These are phyloP conservation scores for Malus domestica DNA, from an alignment of 306 rosid genomes.

Conservation along the genomic window ASM211411v1 NC_041793.1:46651001-46651500, in stretches of 20 bases:
- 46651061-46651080: background rate
- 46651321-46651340: conserved; percentile 56
- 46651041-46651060: conserved; percentile 85
- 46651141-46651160: no score
- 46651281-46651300: background rate
- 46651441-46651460: conserved; percentile 94
- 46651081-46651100: background rate
- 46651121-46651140: background rate
- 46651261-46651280: background rate
- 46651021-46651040: conserved; percentile 81
- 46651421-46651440: conserved; percentile 93
- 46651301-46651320: background rate
- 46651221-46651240: no score
- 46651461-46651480: conserved; percentile 85
- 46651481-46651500: conserved; percentile 87
- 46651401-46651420: conserved; percentile 90
- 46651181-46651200: background rate
- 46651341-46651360: conserved; percentile 93
- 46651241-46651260: no score
- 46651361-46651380: conserved; percentile 90
- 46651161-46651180: background rate
- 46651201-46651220: no score
- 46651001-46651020: conserved; percentile 97
- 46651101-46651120: background rate
- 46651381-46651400: conserved; percentile 93